phyloP scores from a whole-genome alignment of 2,329 filamentous ascomycete species.

The Xylogone sp. region DNA sequence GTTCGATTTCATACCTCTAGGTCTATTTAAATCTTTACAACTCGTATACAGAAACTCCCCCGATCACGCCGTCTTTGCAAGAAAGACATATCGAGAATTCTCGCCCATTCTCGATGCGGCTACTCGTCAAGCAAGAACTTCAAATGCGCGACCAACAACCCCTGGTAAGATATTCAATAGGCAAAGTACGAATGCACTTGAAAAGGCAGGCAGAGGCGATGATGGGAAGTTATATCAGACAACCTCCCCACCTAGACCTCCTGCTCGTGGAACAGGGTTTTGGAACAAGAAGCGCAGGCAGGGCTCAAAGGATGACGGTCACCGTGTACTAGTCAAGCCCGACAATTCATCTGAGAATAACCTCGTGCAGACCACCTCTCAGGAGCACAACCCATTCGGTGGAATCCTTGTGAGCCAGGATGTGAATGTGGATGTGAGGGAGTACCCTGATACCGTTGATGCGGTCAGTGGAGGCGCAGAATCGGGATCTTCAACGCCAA shows the following conservation, averaged over 20 bases:
- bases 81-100: slow-evolving; percentile 58
- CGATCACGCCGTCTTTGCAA: slow-evolving; percentile 56
- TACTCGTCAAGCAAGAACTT: not conserved
- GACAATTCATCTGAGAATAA: slow-evolving; percentile 15
- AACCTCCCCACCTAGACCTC: not conserved
- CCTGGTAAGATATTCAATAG: slow-evolving; percentile 3
- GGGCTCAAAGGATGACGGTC: not conserved
- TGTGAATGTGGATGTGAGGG: slow-evolving; percentile 48
- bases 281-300: slow-evolving; percentile 5
- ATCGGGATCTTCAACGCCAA: not conserved
- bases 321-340: slow-evolving; percentile 7
- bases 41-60: slow-evolving; percentile 51
- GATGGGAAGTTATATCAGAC: not conserved
- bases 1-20: slow-evolving; percentile 57
- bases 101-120: slow-evolving; percentile 41
- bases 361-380: slow-evolving; percentile 9
- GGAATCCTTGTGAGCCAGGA: slow-evolving; percentile 62
- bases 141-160: slow-evolving; percentile 6
- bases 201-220: not conserved
- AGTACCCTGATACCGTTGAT: not conserved
- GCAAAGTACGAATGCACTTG: not conserved
- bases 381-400: slow-evolving; percentile 33
- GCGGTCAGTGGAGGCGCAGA: not conserved
- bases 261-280: slow-evolving; percentile 9
- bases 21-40: slow-evolving; percentile 64